Evolutionary conservation across 352 stramenopile genomes (phyloP), one percentile per base, ranked within the genome.

Genomic region (Phytophthora tubulina): DNA sequence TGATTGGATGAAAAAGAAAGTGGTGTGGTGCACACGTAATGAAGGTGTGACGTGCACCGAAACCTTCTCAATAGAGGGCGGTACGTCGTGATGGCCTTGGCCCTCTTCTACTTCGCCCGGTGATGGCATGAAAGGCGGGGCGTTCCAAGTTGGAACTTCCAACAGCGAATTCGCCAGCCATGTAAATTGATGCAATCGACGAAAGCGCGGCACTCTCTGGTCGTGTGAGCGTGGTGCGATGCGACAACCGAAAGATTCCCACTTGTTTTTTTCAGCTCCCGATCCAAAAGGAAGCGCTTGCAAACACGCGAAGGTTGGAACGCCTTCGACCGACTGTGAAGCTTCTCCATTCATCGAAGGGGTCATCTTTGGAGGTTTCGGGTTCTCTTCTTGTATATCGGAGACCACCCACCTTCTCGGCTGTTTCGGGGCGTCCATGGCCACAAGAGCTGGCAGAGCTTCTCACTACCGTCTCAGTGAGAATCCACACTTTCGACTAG

Each of bases 1-100:
- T 56, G 41, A 72, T 76, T 76, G 55, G 68, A 36, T 62, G n/a
- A 75, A 71, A 62, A 59, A 21, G 27, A 36, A 51, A 21, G 13
- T 38, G 27, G 33, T 65, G 45, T 57, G 11, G 31, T 5, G 21
- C 14, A 51, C 39, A 51, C 10, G 3, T 45, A 46, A 35, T 46
- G 33, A 3, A 49, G 10, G 14, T 14, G 1, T 3, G 52, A 49
- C 52, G 52, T 38, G 52, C 52, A 60, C 21, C 52, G 36, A 60
- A 60, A 49, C 11, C 8, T 44, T 45, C 32, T 3, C 9, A 57
- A 54, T 54, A 38, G 27, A 27, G 21, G 21, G 21, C 21, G 21
- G 21, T 27, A 2, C 21, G 21, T 21, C 21, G 21, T 21, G 21
- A 21, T 21, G 21, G 21, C 21, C 21, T 27, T 27, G 21, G 2